A percentile compares a stretch with the other conserved stretches of the same genome.
These are phyloP conservation scores for Aspergillus steynii DNA, from an alignment of 495 filamentous ascomycete genomes.

Conservation along the genomic window DNA sequence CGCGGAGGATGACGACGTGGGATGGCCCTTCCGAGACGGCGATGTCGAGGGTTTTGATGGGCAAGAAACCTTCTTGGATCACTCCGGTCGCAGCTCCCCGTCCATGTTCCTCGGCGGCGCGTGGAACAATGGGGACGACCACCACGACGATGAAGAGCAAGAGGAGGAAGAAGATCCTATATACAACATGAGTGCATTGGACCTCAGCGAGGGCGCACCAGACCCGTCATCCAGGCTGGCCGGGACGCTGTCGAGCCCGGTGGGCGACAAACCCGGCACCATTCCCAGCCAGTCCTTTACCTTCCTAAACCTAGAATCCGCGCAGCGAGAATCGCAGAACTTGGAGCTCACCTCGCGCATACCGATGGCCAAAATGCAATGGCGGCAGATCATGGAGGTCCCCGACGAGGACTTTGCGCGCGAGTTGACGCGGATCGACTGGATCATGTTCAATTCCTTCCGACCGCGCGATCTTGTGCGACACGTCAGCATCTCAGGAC, in stretches of 20 bases:
- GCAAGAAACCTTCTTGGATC: constrained; percentile 40
- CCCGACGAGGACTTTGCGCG: constrained; percentile 80
- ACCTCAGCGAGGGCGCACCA: constrained; percentile 43
- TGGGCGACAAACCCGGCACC: constrained; percentile 42
- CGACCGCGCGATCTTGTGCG: constrained; percentile 91
- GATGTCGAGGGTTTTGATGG: constrained; percentile 43
- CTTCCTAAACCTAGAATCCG: constrained; percentile 62
- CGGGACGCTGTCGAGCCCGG: constrained; percentile 37
- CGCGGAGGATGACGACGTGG: constrained; percentile 75
- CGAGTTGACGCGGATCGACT: constrained; percentile 93
- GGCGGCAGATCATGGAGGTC: constrained; percentile 79
- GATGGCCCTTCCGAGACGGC: constrained; percentile 72
- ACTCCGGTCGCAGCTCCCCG: constrained; percentile 42
- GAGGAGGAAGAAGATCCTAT: constrained; percentile 44
- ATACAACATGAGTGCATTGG: constrained; percentile 44
- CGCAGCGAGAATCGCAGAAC: constrained; percentile 67
- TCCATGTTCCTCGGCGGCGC: constrained; percentile 33
- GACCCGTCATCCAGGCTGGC: constrained; percentile 33
- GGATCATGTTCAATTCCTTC: constrained; percentile 96
- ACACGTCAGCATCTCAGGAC: constrained; percentile 74
- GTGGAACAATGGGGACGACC: constrained; percentile 22
- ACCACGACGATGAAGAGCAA: constrained; percentile 32
- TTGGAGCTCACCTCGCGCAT: constrained; percentile 62
- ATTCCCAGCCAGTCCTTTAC: constrained; percentile 48
- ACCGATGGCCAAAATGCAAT: constrained; percentile 73